Conservation (phyloP, 495 filamentous ascomycete genomes). For the Parathielavia hyrcaniae region DNA sequence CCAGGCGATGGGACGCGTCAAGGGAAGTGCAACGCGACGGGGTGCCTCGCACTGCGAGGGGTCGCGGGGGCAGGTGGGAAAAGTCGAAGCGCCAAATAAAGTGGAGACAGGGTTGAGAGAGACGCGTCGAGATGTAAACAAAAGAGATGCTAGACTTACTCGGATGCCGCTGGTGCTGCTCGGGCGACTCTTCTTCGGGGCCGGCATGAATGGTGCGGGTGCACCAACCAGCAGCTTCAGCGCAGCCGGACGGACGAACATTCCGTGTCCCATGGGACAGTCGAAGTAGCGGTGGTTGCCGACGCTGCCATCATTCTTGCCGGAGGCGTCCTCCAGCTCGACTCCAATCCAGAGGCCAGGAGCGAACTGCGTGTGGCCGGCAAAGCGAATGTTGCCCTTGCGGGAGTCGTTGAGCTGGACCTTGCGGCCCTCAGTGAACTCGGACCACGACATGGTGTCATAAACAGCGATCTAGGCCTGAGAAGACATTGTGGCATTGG, state of each 20-base stretch:
- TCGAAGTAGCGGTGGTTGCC: conserved; percentile 88
- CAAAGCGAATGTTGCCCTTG: conserved; percentile 68
- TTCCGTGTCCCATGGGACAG: conserved; percentile 70
- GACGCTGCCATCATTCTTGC: conserved; percentile 93
- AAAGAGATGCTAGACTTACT: conserved; percentile 40
- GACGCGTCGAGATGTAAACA: not conserved
- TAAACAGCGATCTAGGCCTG: not conserved
- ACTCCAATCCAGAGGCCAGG: conserved; percentile 83
- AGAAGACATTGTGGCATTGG: not conserved
- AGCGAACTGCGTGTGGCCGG: conserved; percentile 73
- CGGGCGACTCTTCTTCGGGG: conserved; percentile 35
- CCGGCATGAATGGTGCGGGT: conserved; percentile 26
- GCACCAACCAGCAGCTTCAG: conserved; percentile 56
- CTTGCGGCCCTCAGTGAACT: conserved; percentile 41
- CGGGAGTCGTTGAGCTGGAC: conserved; percentile 72
- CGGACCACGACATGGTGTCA: conserved; percentile 29
- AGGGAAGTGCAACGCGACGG: no score
- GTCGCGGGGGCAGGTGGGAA: no score
- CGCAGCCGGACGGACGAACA: conserved; percentile 74
- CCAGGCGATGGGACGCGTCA: no score
- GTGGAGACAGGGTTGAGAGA: no score
- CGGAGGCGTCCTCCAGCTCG: conserved; percentile 73
- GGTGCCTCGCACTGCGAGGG: no score
- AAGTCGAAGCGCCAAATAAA: not conserved
- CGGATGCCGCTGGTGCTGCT: conserved; percentile 48